Conservation (phyloP, 192 early-diverging fungal species). For the Globomyces pollinis-pini region DNA sequence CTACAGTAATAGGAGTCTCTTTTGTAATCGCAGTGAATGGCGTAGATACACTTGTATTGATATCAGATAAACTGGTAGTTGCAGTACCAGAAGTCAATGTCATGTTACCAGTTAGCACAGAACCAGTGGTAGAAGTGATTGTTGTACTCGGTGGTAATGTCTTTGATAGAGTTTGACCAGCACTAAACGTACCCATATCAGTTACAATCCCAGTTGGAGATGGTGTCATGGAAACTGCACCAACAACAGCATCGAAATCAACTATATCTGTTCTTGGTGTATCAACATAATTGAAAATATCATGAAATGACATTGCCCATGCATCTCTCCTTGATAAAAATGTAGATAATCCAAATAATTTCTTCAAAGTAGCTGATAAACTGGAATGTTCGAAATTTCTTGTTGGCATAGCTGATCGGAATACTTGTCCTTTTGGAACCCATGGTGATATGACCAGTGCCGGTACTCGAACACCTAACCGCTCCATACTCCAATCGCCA, state of each 20-base stretch:
- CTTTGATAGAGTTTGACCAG: too few relatives aligned
- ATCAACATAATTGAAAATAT: not conserved
- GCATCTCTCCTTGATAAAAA: constrained; percentile 15
- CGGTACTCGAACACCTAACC: constrained; percentile 46
- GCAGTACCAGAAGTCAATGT: too few relatives aligned
- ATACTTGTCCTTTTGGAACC: constrained; percentile 28
- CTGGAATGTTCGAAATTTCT: constrained; percentile 39
- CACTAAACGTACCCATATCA: too few relatives aligned
- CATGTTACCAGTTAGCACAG: too few relatives aligned
- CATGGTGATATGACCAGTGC: constrained; percentile 37
- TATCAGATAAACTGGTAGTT: too few relatives aligned
- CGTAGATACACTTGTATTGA: too few relatives aligned
- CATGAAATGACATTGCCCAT: constrained; percentile 22
- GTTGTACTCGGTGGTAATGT: too few relatives aligned
- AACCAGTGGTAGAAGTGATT: too few relatives aligned
- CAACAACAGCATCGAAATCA: constrained; percentile 7
- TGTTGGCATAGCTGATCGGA: constrained; percentile 14
- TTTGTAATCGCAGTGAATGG: too few relatives aligned
- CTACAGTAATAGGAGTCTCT: too few relatives aligned
- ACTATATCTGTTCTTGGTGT: not conserved
- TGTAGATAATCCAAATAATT: constrained; percentile 5
- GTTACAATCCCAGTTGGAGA: not conserved
- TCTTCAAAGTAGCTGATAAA: constrained; percentile 35
- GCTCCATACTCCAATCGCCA: constrained; percentile 30
- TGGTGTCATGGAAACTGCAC: not conserved